phyloP scores from a whole-genome alignment of 2,329 filamentous ascomycete species.

The Penicillium sp. region DNA sequence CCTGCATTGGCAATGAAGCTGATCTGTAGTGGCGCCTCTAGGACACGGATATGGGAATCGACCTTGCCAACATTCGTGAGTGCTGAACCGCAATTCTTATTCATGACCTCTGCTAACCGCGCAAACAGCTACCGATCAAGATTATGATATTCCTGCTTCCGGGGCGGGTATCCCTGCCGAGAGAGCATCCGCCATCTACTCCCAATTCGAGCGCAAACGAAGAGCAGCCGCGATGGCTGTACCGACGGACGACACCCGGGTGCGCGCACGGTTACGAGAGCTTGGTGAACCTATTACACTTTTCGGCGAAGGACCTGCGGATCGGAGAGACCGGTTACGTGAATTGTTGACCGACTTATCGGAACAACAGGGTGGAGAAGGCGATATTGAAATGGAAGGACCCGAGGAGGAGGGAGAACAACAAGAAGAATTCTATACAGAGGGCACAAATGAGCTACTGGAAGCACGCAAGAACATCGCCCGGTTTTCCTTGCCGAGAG shows the following conservation, averaged over 20 bases:
- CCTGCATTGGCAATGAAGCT: not conserved
- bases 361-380: slow-evolving; percentile 57
- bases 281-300: slow-evolving; percentile 91
- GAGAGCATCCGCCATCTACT: slow-evolving; percentile 79
- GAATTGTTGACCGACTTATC: slow-evolving; percentile 73
- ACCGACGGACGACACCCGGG: slow-evolving; percentile 87
- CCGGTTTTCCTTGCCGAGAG: slow-evolving; percentile 76
- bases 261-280: slow-evolving; percentile 76
- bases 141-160: slow-evolving; percentile 74
- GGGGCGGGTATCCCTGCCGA: slow-evolving; percentile 69
- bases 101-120: slow-evolving; percentile 4
- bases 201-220: slow-evolving; percentile 88
- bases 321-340: slow-evolving; percentile 82
- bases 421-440: slow-evolving; percentile 94
- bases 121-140: slow-evolving; percentile 66
- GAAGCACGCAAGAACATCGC: slow-evolving; percentile 77
- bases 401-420: slow-evolving; percentile 63
- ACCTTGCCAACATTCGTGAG: slow-evolving; percentile 64
- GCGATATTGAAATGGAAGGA: slow-evolving; percentile 55
- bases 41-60: slow-evolving; percentile 59
- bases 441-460: slow-evolving; percentile 72
- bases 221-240: slow-evolving; percentile 86
- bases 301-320: slow-evolving; percentile 84
- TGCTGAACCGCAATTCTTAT: slow-evolving; percentile 21
- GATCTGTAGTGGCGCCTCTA: slow-evolving; percentile 25